phyloP scores from a whole-genome alignment of 2,329 filamentous ascomycete species.

The Alternaria sp. region DNA sequence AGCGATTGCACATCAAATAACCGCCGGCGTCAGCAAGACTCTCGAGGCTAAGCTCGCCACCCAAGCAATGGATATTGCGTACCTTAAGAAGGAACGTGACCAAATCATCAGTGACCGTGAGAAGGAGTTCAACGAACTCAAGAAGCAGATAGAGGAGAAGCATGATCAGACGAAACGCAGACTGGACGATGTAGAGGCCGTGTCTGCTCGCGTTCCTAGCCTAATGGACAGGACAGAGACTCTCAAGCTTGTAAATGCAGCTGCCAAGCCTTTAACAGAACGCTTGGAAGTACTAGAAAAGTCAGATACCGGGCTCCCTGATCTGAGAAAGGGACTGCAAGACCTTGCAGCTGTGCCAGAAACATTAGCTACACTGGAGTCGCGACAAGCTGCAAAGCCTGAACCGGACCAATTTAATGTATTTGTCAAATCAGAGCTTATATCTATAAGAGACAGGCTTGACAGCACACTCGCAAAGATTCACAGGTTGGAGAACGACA shows the following conservation, averaged over 20 bases:
- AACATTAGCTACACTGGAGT: not conserved
- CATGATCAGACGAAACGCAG: not conserved
- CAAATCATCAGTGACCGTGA: constrained; percentile 2
- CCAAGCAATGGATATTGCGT: constrained; percentile 13
- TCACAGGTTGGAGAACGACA: not conserved
- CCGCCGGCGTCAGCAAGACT: not conserved
- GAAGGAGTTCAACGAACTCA: not conserved
- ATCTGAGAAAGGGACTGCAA: not conserved
- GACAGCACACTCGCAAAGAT: not conserved
- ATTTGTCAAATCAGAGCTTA: not conserved
- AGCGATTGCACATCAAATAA: constrained; percentile 10
- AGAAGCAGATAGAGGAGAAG: not conserved
- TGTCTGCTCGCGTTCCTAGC: not conserved
- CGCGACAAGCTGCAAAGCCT: not conserved
- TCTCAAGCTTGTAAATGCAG: not conserved
- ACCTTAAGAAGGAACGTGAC: constrained; percentile 16
- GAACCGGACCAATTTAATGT: not conserved
- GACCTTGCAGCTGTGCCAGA: not conserved
- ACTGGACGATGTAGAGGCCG: not conserved
- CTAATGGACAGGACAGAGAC: not conserved
- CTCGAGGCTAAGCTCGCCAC: constrained; percentile 9
- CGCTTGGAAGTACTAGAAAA: constrained; percentile 2
- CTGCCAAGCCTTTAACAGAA: not conserved
- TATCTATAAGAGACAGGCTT: not conserved
- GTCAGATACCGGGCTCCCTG: not conserved